Conservation (phyloP, 305 asterid species). For the Striga hermonthica region DNA sequence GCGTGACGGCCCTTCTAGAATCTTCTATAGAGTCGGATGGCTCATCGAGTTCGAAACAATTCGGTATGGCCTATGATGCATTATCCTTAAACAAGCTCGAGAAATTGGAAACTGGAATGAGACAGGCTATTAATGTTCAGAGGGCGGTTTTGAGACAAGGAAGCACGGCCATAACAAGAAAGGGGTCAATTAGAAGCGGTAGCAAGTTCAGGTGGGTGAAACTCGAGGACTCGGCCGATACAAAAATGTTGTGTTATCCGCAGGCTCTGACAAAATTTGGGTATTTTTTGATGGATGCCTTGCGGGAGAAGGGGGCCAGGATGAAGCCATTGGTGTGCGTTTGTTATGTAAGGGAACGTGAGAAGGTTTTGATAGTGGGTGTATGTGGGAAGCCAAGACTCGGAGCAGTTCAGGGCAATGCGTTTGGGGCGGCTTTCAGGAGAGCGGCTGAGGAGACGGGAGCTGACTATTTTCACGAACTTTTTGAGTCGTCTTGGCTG, state of each 20-base stretch:
- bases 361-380: slow-evolving; percentile 76
- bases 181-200: slow-evolving; percentile 92
- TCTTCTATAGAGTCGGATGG: slow-evolving; percentile 77
- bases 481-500: slow-evolving; percentile 94
- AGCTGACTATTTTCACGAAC: slow-evolving; percentile 88
- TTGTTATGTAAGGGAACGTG: slow-evolving; percentile 63
- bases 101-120: slow-evolving; percentile 82
- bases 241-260: slow-evolving; percentile 76
- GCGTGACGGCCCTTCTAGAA: slow-evolving; percentile 87
- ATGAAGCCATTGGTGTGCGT: slow-evolving; percentile 94
- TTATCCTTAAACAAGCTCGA: slow-evolving; percentile 71
- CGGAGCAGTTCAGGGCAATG: slow-evolving; percentile 93
- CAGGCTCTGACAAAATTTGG: slow-evolving; percentile 95
- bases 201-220: slow-evolving; percentile 97
- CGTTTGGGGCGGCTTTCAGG: slow-evolving; percentile 89
- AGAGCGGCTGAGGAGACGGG: slow-evolving; percentile 91
- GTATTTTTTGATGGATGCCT: slow-evolving; percentile 85
- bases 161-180: slow-evolving; percentile 85
- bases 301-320: slow-evolving; percentile 95
- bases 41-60: slow-evolving; percentile 73
- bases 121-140: slow-evolving; percentile 87
- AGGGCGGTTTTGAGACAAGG: slow-evolving; percentile 95
- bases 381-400: slow-evolving; percentile 89
- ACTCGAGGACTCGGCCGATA: slow-evolving; percentile 82
- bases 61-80: slow-evolving; percentile 84